Evolutionary conservation across 768 basidiomycete species (phyloP).

Genomic region (Auricularia heimuer): DNA sequence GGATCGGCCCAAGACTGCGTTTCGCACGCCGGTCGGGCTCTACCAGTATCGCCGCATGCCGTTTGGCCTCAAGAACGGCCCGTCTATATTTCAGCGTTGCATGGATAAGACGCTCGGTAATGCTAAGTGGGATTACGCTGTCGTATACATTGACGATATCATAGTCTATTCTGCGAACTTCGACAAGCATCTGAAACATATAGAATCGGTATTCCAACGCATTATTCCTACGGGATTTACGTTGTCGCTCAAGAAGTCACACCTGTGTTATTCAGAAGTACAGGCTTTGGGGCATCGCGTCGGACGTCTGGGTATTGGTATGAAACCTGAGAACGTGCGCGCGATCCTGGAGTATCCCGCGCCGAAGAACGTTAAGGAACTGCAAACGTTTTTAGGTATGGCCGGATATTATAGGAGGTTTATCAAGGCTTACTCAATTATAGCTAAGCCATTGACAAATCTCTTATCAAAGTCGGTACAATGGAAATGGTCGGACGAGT

Average conservation of each 20-base stretch:
- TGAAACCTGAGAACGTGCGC: not conserved
- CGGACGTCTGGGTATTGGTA: not conserved
- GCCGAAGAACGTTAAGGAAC: not conserved
- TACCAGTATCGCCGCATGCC: conserved; percentile 34
- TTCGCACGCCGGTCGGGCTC: conserved; percentile 29
- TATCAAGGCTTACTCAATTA: not conserved
- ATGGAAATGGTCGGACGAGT: not conserved
- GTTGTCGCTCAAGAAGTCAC: not conserved
- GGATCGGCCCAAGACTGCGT: conserved; percentile 26
- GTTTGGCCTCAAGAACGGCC: conserved; percentile 23
- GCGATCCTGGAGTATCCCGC: not conserved
- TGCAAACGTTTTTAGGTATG: not conserved
- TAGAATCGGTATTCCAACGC: not conserved
- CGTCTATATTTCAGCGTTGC: not conserved
- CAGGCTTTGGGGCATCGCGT: not conserved
- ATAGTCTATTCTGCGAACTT: not conserved
- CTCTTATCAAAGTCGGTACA: not conserved
- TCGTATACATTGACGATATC: not conserved
- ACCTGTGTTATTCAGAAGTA: not conserved
- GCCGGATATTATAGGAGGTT: not conserved
- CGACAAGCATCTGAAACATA: not conserved
- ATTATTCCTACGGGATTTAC: not conserved
- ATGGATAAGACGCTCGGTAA: not conserved
- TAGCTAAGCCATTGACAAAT: not conserved
- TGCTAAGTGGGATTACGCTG: not conserved